These are phyloP conservation scores for Globisporangium nodosum DNA, from an alignment of 352 stramenopile species.

Conservation along the genomic window DNA sequence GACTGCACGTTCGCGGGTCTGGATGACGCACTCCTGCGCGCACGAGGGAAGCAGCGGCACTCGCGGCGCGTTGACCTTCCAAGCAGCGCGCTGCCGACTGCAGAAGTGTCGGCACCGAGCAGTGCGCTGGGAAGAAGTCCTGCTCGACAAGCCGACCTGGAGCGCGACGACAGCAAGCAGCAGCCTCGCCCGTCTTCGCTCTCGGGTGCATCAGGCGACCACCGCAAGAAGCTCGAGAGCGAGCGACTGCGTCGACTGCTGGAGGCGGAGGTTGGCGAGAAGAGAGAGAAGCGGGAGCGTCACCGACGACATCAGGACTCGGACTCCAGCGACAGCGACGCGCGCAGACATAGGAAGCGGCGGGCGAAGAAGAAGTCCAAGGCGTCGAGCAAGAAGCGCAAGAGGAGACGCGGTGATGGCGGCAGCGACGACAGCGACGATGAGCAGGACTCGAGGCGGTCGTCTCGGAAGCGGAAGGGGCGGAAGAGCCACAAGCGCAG, in stretches of 20 bases:
- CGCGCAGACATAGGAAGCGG: not conserved
- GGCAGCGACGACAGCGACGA: constrained; percentile 1
- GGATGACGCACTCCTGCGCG: constrained; percentile 16
- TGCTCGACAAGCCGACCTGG: not conserved
- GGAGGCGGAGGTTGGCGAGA: constrained; percentile 20
- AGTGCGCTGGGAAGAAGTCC: not conserved
- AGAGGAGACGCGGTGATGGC: not conserved
- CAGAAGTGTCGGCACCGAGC: not conserved
- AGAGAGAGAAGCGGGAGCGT: constrained; percentile 9
- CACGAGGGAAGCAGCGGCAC: constrained; percentile 13
- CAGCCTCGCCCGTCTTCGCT: not conserved
- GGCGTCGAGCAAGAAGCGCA: constrained; percentile 21
- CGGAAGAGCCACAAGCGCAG: not conserved
- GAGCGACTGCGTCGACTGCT: constrained; percentile 26
- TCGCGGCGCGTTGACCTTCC: constrained; percentile 15
- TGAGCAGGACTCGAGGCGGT: not conserved
- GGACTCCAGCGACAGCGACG: constrained; percentile 8
- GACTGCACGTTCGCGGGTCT: constrained; percentile 14
- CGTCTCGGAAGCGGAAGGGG: not conserved
- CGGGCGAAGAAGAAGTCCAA: constrained; percentile 18
- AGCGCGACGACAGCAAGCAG: not conserved
- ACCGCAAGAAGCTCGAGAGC: constrained; percentile 18
- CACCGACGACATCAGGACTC: constrained; percentile 1
- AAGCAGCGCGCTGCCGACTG: not conserved
- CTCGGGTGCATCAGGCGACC: not conserved